Base-by-base conservation (phyloP, 1,284 basidiomycete genomes). In the Ustilago cynodontis region DNA sequence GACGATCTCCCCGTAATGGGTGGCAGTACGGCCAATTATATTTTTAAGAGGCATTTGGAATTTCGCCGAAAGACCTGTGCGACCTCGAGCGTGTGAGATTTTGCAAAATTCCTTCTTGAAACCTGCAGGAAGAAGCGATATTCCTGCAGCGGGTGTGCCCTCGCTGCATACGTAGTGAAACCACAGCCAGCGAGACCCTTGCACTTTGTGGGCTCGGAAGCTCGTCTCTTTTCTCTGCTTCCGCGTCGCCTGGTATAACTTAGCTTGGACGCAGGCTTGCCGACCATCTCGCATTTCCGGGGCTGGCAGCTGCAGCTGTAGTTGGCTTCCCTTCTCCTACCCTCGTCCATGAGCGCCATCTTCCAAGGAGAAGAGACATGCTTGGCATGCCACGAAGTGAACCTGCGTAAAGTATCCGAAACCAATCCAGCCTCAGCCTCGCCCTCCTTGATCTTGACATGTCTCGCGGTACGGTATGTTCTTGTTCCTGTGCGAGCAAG, bases 31-130 rank as follows among this genome's bases (percentile, higher is more conserved):
- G 47, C 58, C 49, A 52, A 51, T 51, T 47, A 52, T 13, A 37
- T 28, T 39, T 47, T 13, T n/a, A n/a, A n/a, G 47, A 49, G 47
- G 47, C 47, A 54, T 29, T 18, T 50, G 22, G 28, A 59, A 59
- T 52, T 59, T 59, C 58, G 28, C 58, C 49, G 58, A 59, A n/a
- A n/a, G n/a, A n/a, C n/a, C n/a, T n/a, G n/a, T n/a, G n/a, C 58
- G 49, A 49, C 13, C 18, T 16, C 43, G 22, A 11, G 37, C 14
- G 24, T 49, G 47, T 28, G 24, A 6, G 47, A 26, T 16, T 28
- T 16, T 49, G 47, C 18, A 11, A 22, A 16, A 45, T 20, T 45
- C 22, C 43, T n/a, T 20, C 43, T 45, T 45, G 43, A 22, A 13
- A 37, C 35, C 22, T 45, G 43, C 43, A 45, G 43, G 7, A 11